These are phyloP conservation scores for Diaporthe ilicicola DNA, from an alignment of 2,329 filamentous ascomycete species.

Conservation along the genomic window DNA sequence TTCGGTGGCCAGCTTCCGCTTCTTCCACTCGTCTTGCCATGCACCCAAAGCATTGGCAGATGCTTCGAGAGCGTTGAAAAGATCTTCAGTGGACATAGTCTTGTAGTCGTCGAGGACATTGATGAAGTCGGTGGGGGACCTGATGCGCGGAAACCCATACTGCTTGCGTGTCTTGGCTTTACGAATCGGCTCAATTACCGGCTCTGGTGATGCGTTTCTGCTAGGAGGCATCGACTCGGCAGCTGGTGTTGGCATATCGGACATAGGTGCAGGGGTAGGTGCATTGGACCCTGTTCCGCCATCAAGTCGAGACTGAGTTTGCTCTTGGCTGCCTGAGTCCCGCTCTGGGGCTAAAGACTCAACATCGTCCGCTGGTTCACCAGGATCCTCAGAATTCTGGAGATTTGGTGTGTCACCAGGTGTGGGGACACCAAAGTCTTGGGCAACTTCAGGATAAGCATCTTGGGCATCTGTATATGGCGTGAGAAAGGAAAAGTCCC, in stretches of 20 bases:
- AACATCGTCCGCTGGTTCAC: slow-evolving; percentile 20
- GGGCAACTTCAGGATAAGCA: slow-evolving; percentile 26
- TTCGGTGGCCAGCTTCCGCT: slow-evolving; percentile 59
- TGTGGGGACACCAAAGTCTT: slow-evolving; percentile 26
- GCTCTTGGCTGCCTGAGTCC: slow-evolving; percentile 24
- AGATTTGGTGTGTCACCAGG: slow-evolving; percentile 28
- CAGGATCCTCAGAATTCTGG: slow-evolving; percentile 26
- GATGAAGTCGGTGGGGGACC: slow-evolving; percentile 58
- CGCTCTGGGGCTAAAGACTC: slow-evolving; percentile 26
- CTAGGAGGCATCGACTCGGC: slow-evolving; percentile 29
- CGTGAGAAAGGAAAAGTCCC: slow-evolving; percentile 30
- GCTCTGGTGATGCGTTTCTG: slow-evolving; percentile 29
- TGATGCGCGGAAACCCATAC: slow-evolving; percentile 59
- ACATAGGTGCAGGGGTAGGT: slow-evolving; percentile 37
- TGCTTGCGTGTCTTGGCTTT: slow-evolving; percentile 39
- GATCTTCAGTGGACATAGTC: slow-evolving; percentile 55
- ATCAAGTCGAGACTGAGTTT: slow-evolving; percentile 16
- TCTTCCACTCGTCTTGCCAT: slow-evolving; percentile 64
- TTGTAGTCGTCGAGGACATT: slow-evolving; percentile 59
- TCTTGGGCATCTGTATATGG: slow-evolving; percentile 28
- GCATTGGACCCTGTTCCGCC: slow-evolving; percentile 29
- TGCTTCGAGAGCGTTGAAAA: slow-evolving; percentile 54
- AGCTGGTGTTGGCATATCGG: slow-evolving; percentile 32
- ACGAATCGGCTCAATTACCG: slow-evolving; percentile 28
- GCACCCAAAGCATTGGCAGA: slow-evolving; percentile 56